A percentile compares a stretch with the other conserved stretches of the same genome.
Conservation (phyloP, 345 rosid species). For the Crucihimalaya himalaica region DNA sequence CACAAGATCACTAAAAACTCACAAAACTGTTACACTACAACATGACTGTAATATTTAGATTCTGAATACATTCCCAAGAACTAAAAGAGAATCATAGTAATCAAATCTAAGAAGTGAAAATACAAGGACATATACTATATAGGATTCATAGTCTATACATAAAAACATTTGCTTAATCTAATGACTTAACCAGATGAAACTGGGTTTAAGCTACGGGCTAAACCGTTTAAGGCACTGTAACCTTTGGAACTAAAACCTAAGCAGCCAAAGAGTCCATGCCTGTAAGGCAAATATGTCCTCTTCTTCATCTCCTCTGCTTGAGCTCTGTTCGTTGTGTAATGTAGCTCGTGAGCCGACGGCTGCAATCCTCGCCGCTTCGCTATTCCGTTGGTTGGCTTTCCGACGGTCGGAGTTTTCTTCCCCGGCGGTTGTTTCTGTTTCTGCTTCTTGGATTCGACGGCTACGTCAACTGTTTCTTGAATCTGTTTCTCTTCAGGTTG, state of each 20-base stretch:
- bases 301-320: constrained; percentile 98
- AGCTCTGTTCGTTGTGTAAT: constrained; percentile 86
- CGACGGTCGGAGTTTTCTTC: constrained; percentile 27
- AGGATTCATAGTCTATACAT: constrained; percentile 21
- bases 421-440: constrained; percentile 55
- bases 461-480: background rate
- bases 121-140: constrained; percentile 22
- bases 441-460: constrained; percentile 27
- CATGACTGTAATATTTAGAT: constrained; percentile 10
- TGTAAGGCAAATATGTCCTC: constrained; percentile 90
- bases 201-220: constrained; percentile 87
- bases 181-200: constrained; percentile 69
- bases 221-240: constrained; percentile 87
- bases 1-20: constrained; percentile 3
- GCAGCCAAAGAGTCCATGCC: constrained; percentile 95
- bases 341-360: constrained; percentile 86
- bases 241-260: constrained; percentile 96
- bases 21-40: constrained; percentile 22
- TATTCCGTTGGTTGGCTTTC: constrained; percentile 45
- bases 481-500: constrained; percentile 27
- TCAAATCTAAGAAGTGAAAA: constrained; percentile 12
- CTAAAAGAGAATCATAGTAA: constrained; percentile 22
- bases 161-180: constrained; percentile 23
- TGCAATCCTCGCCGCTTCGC: constrained; percentile 76
- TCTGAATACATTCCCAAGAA: constrained; percentile 22